Evolutionary conservation across 2,329 filamentous ascomycete species (phyloP).

Genomic region (Pseudogymnoascus sp.): DNA sequence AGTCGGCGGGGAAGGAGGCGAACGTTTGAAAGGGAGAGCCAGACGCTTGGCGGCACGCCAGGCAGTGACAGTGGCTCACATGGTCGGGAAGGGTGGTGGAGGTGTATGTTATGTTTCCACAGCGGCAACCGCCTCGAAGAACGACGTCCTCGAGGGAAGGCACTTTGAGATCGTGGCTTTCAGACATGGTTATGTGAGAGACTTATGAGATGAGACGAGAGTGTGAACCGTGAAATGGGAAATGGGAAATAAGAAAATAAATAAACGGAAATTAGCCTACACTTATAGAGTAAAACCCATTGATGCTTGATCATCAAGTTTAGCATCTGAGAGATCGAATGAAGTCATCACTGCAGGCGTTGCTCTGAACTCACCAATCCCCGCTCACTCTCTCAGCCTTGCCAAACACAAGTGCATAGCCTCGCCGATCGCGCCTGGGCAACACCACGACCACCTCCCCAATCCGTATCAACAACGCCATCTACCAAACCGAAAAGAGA

Average conservation of each 20-base stretch:
- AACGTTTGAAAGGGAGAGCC: conserved; percentile 40
- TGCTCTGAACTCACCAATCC: not conserved
- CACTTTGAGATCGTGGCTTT: not conserved
- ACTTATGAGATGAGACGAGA: not conserved
- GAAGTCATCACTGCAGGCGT: conserved; percentile 9
- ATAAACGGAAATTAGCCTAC: not conserved
- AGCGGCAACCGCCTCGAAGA: conserved; percentile 38
- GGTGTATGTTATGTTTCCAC: conserved; percentile 36
- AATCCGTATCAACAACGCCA: not conserved
- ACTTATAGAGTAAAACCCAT: not conserved
- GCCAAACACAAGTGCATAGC: not conserved
- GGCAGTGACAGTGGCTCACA: conserved; percentile 40
- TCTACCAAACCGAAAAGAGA: not conserved
- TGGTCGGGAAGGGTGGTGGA: conserved; percentile 30
- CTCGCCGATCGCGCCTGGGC: not conserved
- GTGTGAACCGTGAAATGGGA: not conserved
- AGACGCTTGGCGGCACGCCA: conserved; percentile 41
- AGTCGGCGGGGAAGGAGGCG: conserved; percentile 29
- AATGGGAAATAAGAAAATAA: not conserved
- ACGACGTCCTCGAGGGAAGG: conserved; percentile 12
- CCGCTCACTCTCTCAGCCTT: not conserved
- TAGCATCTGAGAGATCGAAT: conserved; percentile 15
- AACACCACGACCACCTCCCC: not conserved
- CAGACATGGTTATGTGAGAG: not conserved
- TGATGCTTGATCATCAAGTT: conserved; percentile 8